Conservation (phyloP, 176 grass and related monocot species). For the Miscanthus lutarioriparius region DNA sequence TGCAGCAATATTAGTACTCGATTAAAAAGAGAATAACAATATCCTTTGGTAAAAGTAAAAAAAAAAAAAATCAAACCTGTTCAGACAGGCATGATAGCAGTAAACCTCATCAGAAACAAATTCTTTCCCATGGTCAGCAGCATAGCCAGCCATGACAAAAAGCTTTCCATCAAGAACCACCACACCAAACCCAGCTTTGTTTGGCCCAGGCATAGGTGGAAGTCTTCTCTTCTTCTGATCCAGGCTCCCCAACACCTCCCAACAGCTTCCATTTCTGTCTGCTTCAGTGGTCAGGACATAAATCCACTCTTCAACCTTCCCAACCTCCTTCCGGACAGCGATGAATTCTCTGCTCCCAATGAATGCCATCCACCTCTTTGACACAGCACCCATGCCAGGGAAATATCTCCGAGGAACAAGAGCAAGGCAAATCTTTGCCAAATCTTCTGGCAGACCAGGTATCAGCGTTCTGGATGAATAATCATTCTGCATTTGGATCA, state of each 20-base stretch:
- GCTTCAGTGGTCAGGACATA: slow-evolving; percentile 53
- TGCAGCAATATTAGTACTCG: slow-evolving; percentile 3
- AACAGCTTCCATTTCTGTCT: slow-evolving; percentile 37
- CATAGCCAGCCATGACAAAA: slow-evolving; percentile 60
- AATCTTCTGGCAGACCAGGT: slow-evolving; percentile 73
- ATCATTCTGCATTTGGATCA: slow-evolving; percentile 19
- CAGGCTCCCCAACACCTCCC: slow-evolving; percentile 47
- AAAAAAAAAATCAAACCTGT: slow-evolving; percentile 48
- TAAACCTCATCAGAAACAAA: slow-evolving; percentile 66
- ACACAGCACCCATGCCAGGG: slow-evolving; percentile 60
- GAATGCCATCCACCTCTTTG: slow-evolving; percentile 69
- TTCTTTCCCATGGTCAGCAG: slow-evolving; percentile 40
- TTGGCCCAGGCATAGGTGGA: slow-evolving; percentile 65
- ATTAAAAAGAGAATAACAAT: not conserved
- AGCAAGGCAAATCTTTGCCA: slow-evolving; percentile 62
- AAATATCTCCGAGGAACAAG: slow-evolving; percentile 48
- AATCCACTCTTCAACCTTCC: slow-evolving; percentile 58
- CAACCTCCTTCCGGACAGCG: slow-evolving; percentile 50
- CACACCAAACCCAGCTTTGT: slow-evolving; percentile 56
- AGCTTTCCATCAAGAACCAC: slow-evolving; percentile 65
- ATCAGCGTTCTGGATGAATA: slow-evolving; percentile 39
- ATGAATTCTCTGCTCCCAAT: slow-evolving; percentile 65
- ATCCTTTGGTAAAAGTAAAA: not conserved
- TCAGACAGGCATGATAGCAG: slow-evolving; percentile 73
- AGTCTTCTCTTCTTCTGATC: slow-evolving; percentile 47